These are phyloP conservation scores for Paramecium biaurelia DNA, from an alignment of 73 alveolate species.

Conservation along the genomic window DNA sequence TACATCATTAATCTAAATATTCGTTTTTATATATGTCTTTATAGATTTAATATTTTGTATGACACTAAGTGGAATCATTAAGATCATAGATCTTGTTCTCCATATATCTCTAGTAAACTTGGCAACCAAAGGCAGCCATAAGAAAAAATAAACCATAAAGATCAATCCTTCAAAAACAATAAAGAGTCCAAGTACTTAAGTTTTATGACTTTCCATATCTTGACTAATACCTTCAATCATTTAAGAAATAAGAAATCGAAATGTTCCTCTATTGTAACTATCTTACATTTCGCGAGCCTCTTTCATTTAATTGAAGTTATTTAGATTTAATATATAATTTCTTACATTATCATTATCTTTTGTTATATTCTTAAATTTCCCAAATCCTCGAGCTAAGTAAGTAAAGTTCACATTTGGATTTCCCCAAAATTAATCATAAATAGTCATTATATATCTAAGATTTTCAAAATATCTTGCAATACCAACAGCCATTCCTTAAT, in stretches of 20 bases:
- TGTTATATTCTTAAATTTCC: not conserved
- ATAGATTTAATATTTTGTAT: conserved; percentile 44
- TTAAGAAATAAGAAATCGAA: not conserved
- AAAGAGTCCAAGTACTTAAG: conserved; percentile 42
- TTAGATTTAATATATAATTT: conserved; percentile 7
- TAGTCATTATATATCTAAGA: conserved; percentile 44
- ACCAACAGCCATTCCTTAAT: conserved; percentile 66
- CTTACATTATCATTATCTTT: not conserved
- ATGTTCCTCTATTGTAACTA: conserved; percentile 20
- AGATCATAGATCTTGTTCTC: conserved; percentile 62
- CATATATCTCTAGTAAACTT: conserved; percentile 53
- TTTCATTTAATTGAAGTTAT: not conserved
- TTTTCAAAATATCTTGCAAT: conserved; percentile 60
- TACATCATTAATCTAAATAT: conserved; percentile 36
- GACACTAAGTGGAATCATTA: conserved; percentile 61
- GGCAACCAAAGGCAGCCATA: conserved; percentile 55
- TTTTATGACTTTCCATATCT: conserved; percentile 27
- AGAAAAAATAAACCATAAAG: conserved; percentile 35
- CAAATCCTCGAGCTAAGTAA: conserved; percentile 50
- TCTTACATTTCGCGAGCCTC: conserved; percentile 17
- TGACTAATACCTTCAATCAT: conserved; percentile 3
- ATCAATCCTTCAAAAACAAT: conserved; percentile 55
- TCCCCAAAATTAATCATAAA: conserved; percentile 42
- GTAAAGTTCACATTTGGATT: conserved; percentile 16
- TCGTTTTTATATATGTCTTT: conserved; percentile 8